phyloP scores from a whole-genome alignment of 2,329 filamentous ascomycete genomes.

The Botrytis tulipae region DNA sequence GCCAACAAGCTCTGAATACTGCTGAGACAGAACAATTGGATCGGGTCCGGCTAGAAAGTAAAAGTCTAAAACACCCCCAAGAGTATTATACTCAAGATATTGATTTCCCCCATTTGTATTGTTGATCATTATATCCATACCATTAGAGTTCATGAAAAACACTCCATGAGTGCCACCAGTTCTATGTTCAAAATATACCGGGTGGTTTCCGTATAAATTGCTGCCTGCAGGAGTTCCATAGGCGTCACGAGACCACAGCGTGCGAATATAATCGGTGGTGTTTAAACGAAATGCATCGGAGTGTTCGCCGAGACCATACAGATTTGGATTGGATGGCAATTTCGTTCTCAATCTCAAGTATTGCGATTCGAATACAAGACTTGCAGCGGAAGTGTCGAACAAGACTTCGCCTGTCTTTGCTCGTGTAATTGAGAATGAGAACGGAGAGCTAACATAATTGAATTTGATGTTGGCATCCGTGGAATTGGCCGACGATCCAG shows the following conservation, averaged over 20 bases:
- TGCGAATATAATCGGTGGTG: constrained; percentile 59
- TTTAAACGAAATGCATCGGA: constrained; percentile 57
- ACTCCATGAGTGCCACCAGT: constrained; percentile 59
- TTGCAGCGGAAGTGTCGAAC: constrained; percentile 58
- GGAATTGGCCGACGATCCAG: constrained; percentile 36
- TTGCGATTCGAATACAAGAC: constrained; percentile 62
- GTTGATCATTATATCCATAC: constrained; percentile 75
- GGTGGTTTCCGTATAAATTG: constrained; percentile 64
- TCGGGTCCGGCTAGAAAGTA: constrained; percentile 62
- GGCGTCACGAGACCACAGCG: constrained; percentile 60
- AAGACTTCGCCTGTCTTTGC: constrained; percentile 51
- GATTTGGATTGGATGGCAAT: constrained; percentile 55
- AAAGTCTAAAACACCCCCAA: constrained; percentile 74
- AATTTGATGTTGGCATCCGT: constrained; percentile 49
- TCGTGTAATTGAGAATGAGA: constrained; percentile 58
- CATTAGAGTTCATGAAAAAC: constrained; percentile 70
- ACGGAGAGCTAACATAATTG: constrained; percentile 52
- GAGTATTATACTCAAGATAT: constrained; percentile 75
- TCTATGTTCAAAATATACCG: constrained; percentile 63
- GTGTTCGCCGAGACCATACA: constrained; percentile 67
- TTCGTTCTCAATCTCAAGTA: constrained; percentile 61
- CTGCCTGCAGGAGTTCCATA: constrained; percentile 53
- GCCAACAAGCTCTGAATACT: constrained; percentile 58
- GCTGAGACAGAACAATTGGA: constrained; percentile 56
- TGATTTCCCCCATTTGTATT: constrained; percentile 53